Percentiles rank a stretch among this genome's conserved stretches.
These are phyloP conservation scores for Phytophthora pinifolia DNA, from an alignment of 352 stramenopile genomes.

Conservation along the genomic window DNA sequence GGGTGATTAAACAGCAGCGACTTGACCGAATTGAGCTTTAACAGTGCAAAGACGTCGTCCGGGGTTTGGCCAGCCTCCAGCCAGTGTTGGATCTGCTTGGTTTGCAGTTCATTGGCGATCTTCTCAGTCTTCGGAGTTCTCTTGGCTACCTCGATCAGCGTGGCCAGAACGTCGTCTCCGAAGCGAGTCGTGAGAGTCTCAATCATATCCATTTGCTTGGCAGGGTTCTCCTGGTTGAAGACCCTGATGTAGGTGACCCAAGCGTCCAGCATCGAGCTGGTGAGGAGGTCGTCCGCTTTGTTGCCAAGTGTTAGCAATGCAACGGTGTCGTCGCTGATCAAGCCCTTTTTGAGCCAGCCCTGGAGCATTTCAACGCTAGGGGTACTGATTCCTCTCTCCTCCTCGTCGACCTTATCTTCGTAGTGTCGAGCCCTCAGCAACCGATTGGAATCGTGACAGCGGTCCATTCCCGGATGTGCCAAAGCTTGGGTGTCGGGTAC, in stretches of 20 bases:
- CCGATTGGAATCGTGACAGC: too few relatives aligned
- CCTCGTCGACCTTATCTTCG: background rate
- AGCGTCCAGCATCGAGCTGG: slow-evolving; percentile 1
- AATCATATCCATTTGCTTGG: too few relatives aligned
- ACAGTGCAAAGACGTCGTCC: slow-evolving; percentile 1
- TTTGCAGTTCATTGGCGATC: background rate
- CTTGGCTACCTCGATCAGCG: slow-evolving; percentile 1
- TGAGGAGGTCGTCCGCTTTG: slow-evolving; percentile 9
- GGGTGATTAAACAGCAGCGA: slow-evolving; percentile 5
- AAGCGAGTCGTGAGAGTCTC: background rate
- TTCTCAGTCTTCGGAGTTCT: background rate
- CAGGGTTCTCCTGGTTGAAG: too few relatives aligned
- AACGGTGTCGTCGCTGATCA: slow-evolving; percentile 5
- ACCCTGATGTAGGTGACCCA: too few relatives aligned
- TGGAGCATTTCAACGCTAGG: slow-evolving; percentile 3
- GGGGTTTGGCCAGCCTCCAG: background rate
- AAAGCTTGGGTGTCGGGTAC: too few relatives aligned
- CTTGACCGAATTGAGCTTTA: background rate
- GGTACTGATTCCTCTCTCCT: slow-evolving; percentile 9
- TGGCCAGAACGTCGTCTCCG: background rate
- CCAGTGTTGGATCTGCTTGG: slow-evolving; percentile 1
- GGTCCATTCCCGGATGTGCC: too few relatives aligned
- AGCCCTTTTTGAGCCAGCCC: slow-evolving; percentile 8
- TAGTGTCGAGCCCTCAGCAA: too few relatives aligned
- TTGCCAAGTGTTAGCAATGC: slow-evolving; percentile 1